phyloP scores from a whole-genome alignment of 2,329 filamentous ascomycete genomes.

The Xylariaceae sp. region DNA sequence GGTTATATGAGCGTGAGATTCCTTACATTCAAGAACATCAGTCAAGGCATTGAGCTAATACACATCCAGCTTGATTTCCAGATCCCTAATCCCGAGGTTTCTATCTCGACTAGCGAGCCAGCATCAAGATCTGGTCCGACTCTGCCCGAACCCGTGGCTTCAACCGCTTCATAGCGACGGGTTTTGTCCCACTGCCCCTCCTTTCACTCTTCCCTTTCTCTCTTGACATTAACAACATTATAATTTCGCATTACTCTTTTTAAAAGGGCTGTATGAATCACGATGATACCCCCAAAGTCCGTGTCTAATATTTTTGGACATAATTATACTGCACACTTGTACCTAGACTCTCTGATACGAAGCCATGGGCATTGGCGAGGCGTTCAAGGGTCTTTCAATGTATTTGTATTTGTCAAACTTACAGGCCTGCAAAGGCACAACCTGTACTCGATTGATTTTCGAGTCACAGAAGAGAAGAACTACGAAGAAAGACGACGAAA shows the following conservation, averaged over 20 bases:
- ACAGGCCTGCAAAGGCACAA: no score
- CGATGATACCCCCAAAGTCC: conserved; percentile 18
- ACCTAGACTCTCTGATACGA: no score
- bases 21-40: background rate
- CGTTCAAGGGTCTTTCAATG: no score
- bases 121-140: conserved; percentile 45
- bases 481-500: no score
- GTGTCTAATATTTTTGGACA: no score
- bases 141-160: conserved; percentile 14
- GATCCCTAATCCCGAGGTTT: conserved; percentile 79
- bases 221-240: conserved; percentile 27
- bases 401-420: no score
- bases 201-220: background rate
- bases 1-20: conserved; percentile 83
- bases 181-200: background rate
- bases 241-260: conserved; percentile 20
- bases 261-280: conserved; percentile 2
- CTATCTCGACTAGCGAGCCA: conserved; percentile 56
- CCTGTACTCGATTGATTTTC: no score
- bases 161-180: conserved; percentile 11
- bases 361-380: no score
- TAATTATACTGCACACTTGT: no score
- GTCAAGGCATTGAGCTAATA: conserved; percentile 33
- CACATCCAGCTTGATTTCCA: conserved; percentile 73
- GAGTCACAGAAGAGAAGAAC: no score